Conservation (phyloP, 2,329 filamentous ascomycete species). For the Calycina herbarum region DNA sequence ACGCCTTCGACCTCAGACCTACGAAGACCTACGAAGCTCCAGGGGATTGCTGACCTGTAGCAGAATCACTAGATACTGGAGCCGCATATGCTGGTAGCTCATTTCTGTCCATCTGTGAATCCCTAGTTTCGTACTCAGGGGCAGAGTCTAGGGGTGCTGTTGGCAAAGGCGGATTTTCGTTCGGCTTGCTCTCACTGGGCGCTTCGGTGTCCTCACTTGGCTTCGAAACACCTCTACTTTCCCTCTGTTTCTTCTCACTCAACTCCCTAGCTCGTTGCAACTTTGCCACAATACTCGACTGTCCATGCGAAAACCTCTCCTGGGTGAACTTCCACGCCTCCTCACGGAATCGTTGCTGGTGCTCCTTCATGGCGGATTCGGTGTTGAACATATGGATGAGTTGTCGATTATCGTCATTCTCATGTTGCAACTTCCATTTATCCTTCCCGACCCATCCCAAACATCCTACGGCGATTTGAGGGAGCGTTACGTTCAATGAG, state of each 20-base stretch:
- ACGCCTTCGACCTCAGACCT: too few relatives aligned
- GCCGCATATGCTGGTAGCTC: not conserved
- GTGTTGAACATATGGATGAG: conserved; percentile 26
- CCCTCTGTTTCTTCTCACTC: not conserved
- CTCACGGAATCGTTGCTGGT: conserved; percentile 19
- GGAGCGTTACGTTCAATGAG: conserved; percentile 12
- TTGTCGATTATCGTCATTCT: conserved; percentile 23
- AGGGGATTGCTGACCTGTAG: not conserved
- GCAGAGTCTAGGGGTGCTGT: not conserved
- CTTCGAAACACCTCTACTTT: not conserved
- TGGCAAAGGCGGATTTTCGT: not conserved
- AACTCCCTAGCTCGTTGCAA: conserved; percentile 11
- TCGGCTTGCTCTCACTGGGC: not conserved
- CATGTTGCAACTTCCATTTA: conserved; percentile 22
- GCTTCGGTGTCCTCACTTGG: not conserved
- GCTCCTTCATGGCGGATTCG: conserved; percentile 23
- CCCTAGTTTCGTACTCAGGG: not conserved
- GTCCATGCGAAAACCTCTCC: conserved; percentile 10
- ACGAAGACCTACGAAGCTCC: too few relatives aligned
- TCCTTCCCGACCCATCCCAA: conserved; percentile 27
- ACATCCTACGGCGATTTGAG: conserved; percentile 29
- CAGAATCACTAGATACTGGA: not conserved
- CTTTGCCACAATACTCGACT: conserved; percentile 12
- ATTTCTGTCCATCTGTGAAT: conserved; percentile 1
- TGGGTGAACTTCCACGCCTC: conserved; percentile 26